Percentiles rank a stretch among this genome's conserved stretches.
phyloP scores from a whole-genome alignment of 2,329 filamentous ascomycete species.

The Chalaropsis thielavioides region DNA sequence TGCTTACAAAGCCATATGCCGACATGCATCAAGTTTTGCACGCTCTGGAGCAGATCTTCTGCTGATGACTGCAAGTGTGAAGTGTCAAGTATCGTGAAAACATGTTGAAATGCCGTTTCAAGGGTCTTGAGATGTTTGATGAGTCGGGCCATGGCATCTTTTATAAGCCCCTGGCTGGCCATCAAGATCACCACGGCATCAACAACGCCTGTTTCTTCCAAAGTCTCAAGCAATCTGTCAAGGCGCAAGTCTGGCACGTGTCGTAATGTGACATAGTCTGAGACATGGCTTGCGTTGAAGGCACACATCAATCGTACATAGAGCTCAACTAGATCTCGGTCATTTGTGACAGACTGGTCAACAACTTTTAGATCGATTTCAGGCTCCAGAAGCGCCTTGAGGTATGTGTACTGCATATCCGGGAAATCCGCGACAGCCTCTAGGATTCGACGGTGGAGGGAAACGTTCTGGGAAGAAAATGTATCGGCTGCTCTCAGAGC shows the following conservation, averaged over 20 bases:
- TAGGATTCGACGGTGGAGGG: constrained; percentile 50
- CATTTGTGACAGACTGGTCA: constrained; percentile 23
- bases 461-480: constrained; percentile 46
- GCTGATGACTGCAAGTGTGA: constrained; percentile 47
- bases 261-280: constrained; percentile 64
- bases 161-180: constrained; percentile 71
- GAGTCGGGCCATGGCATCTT: constrained; percentile 70
- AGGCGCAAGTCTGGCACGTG: constrained; percentile 66
- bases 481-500: constrained; percentile 49
- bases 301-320: constrained; percentile 87
- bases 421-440: constrained; percentile 42
- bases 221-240: constrained; percentile 65
- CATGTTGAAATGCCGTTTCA: constrained; percentile 59
- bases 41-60: constrained; percentile 56
- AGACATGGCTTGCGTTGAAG: constrained; percentile 69
- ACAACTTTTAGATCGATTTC: background rate
- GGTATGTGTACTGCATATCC: constrained; percentile 59
- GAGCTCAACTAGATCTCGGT: constrained; percentile 55
- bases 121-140: constrained; percentile 68
- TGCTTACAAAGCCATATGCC: constrained; percentile 92
- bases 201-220: constrained; percentile 79
- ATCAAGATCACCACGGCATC: constrained; percentile 88
- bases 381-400: constrained; percentile 61
- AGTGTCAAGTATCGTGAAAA: constrained; percentile 49
- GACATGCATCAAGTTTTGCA: constrained; percentile 83